Evolutionary conservation across 1,284 basidiomycete species (phyloP), one percentile per base, ranked within the genome.

Genomic region (Rhodotorula glutinis): DNA sequence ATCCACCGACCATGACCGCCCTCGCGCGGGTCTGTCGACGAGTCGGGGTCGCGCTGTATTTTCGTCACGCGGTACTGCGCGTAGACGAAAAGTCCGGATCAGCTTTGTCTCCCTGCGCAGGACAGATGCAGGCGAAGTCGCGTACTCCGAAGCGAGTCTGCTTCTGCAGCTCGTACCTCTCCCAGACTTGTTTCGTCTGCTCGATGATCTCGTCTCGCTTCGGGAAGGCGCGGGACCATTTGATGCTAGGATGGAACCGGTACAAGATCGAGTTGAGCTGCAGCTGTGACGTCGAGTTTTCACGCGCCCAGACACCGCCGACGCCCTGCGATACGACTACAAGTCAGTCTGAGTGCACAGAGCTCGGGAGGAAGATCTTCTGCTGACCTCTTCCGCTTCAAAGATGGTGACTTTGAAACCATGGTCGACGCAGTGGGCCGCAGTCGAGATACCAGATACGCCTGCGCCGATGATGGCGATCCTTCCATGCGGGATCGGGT

Each of bases 201-300:
- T 76, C 74, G 1, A 88, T 77, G 52, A 87, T 86, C 72, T 87
- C 85, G 65, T 86, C 82, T 4, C 83, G 77, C 29, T 79, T 76
- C 0, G 86, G 86, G 74, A 85, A 87, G 2, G 79, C 80, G 3
- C 52, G 41, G 3, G 76, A 74, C 83, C 83, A 85, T 21, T 81
- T 72, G 1, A 85, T 79, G 13, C 38, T 79, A 23, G 84, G 84
- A 67, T 83, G 82, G 75, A 85, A 85, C 51, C 84, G 82, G 72
- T 85, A 85, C 46, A 86, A 76, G 38, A 86, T 44, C 23, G 83
- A 85, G 76, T 85, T 86, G 67, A 87, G 82, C 76, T 87, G 86
- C 0, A 87, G 79, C 11, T 84, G 84, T 1, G 83, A 85, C 0
- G 85, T 85, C 13, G 77, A 79, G 76, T 87, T 87, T 57, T 86